These are phyloP conservation scores for Paramecium sonneborni DNA, from an alignment of 73 alveolate genomes.

Conservation along the genomic window DNA sequence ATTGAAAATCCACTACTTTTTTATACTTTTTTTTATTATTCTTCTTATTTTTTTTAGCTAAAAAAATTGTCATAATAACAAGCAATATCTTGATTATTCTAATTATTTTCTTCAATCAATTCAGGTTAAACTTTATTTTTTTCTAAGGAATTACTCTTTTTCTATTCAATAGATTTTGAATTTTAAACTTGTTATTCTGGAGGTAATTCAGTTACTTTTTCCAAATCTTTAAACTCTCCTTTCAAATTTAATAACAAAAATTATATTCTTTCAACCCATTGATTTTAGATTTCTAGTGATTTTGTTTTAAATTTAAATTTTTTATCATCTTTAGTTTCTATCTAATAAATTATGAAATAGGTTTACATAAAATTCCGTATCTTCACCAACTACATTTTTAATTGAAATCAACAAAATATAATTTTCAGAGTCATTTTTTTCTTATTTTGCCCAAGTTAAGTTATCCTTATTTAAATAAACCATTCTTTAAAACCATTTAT, in stretches of 20 bases:
- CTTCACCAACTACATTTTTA: background rate
- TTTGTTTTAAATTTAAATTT: background rate
- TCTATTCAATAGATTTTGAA: background rate
- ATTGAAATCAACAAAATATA: background rate
- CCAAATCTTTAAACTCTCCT: background rate
- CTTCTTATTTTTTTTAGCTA: background rate
- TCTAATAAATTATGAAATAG: background rate
- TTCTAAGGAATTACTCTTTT: background rate
- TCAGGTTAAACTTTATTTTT: background rate
- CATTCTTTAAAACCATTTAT: background rate
- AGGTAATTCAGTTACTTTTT: conserved; percentile 16
- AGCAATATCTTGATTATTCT: background rate
- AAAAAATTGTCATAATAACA: background rate
- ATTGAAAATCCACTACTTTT: background rate
- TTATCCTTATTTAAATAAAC: conserved; percentile 10
- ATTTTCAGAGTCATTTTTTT: background rate
- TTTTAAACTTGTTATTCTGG: background rate
- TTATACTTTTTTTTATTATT: background rate
- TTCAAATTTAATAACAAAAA: background rate
- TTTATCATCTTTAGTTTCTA: conserved; percentile 20
- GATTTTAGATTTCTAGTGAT: background rate
- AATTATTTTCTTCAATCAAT: background rate
- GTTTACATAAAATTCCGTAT: background rate
- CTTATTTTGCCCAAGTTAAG: background rate
- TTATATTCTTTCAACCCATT: background rate